A percentile compares a stretch with the other conserved stretches of the same genome.
Conservation (phyloP, 2,329 filamentous ascomycete genomes). For the Pseudogymnoascus verrucosus region DNA sequence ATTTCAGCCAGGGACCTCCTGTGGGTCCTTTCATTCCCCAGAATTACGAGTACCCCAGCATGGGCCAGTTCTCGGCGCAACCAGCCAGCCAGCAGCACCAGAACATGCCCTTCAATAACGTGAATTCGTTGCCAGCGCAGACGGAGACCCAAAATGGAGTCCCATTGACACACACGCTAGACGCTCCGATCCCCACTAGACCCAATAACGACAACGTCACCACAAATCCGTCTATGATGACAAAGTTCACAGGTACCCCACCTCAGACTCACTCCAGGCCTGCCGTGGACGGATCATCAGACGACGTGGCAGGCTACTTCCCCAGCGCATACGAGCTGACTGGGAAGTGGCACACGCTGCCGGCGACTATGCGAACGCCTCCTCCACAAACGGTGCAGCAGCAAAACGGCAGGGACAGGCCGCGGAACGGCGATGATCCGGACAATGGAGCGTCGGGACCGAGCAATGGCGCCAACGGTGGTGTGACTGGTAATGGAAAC, state of each 20-base stretch:
- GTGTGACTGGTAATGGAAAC: not conserved
- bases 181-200: not conserved
- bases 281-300: not conserved
- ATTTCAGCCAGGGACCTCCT: not conserved
- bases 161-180: not conserved
- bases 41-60: not conserved
- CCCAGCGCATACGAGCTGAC: conserved; percentile 3
- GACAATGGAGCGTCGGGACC: not conserved
- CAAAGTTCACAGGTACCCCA: not conserved
- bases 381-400: not conserved
- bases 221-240: not conserved
- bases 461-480: not conserved
- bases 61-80: not conserved
- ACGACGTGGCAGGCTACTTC: not conserved
- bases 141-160: not conserved
- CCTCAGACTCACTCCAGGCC: not conserved
- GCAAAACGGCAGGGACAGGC: not conserved
- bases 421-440: not conserved
- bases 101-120: not conserved
- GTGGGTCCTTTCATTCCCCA: not conserved
- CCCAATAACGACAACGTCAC: not conserved
- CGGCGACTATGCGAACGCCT: not conserved
- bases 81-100: not conserved
- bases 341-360: not conserved
- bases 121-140: not conserved